Percentiles rank a stretch among this genome's conserved stretches.
phyloP scores from a whole-genome alignment of 768 basidiomycete genomes.

The Cystofilobasidium bisporidii region DNA sequence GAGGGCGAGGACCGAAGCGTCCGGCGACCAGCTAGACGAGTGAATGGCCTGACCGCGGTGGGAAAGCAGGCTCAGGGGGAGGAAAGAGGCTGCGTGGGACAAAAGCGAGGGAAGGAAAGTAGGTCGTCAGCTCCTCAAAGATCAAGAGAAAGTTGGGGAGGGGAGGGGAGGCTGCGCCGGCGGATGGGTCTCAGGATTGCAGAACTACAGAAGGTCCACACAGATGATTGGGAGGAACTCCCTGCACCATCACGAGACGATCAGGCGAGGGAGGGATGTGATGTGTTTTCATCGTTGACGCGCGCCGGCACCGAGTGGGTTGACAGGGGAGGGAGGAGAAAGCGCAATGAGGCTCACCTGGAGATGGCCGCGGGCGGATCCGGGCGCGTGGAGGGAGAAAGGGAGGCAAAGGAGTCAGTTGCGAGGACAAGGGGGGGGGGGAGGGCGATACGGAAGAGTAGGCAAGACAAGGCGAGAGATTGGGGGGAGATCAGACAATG shows the following conservation, averaged over 20 bases:
- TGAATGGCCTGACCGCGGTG: conserved; percentile 62
- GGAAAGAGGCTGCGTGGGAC: conserved; percentile 57
- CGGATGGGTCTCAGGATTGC: conserved; percentile 26
- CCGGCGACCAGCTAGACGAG: conserved; percentile 62
- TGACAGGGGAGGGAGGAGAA: neutral
- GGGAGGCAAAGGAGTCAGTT: neutral
- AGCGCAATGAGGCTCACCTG: neutral
- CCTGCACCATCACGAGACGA: conserved; percentile 21
- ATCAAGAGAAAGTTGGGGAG: neutral
- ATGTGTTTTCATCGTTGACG: conserved; percentile 24
- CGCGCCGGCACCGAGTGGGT: neutral
- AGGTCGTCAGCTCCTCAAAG: neutral
- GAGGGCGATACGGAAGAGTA: neutral
- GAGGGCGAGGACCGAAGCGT: conserved; percentile 74
- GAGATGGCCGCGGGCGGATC: neutral
- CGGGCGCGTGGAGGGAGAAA: neutral
- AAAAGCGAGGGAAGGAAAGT: neutral
- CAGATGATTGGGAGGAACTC: conserved; percentile 17
- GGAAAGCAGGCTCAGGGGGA: conserved; percentile 59
- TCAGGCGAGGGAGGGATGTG: conserved; percentile 23
- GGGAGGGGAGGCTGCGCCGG: neutral
- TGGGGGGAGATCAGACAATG: neutral
- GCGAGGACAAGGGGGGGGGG: no score
- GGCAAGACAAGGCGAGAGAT: neutral
- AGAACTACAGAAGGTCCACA: conserved; percentile 28